phyloP scores from a whole-genome alignment of 768 basidiomycete species.

The Leccinellum luteum region DNA sequence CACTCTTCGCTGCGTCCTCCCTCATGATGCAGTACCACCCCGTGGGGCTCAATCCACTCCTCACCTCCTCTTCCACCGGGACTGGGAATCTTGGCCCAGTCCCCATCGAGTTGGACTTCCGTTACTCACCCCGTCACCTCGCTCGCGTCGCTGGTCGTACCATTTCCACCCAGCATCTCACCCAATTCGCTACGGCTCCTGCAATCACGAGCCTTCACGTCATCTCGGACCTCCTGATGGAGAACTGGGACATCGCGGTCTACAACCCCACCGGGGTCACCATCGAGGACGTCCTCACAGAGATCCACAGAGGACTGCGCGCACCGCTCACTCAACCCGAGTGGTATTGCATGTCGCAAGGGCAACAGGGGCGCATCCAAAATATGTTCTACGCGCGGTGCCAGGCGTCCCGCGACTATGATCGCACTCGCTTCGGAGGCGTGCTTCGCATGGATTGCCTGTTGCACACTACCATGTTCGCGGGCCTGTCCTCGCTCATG shows the following conservation, averaged over 20 bases:
- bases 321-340: conserved; percentile 39
- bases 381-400: conserved; percentile 46
- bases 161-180: conserved; percentile 28
- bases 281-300: conserved; percentile 47
- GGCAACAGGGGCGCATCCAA: conserved; percentile 43
- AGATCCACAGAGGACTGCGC: conserved; percentile 41
- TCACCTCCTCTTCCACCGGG: conserved; percentile 13
- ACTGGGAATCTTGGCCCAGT: conserved; percentile 8
- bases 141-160: conserved; percentile 13
- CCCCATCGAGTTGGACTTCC: conserved; percentile 50
- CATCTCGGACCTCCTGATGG: conserved; percentile 45
- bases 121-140: conserved; percentile 36
- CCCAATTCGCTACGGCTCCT: conserved; percentile 44
- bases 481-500: conserved; percentile 45
- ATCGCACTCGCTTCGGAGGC: conserved; percentile 37
- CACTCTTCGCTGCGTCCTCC: conserved; percentile 1
- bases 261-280: conserved; percentile 48
- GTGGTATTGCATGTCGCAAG: conserved; percentile 41
- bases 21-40: conserved; percentile 14
- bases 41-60: conserved; percentile 17
- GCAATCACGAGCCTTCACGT: conserved; percentile 37
- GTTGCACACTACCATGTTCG: conserved; percentile 47
- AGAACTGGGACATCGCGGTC: conserved; percentile 41
- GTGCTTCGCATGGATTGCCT: conserved; percentile 50
- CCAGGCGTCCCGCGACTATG: conserved; percentile 36